Evolutionary conservation across 345 rosid species (phyloP), one percentile per base, ranked within the genome.

Genomic region (Turritis glabra): DNA sequence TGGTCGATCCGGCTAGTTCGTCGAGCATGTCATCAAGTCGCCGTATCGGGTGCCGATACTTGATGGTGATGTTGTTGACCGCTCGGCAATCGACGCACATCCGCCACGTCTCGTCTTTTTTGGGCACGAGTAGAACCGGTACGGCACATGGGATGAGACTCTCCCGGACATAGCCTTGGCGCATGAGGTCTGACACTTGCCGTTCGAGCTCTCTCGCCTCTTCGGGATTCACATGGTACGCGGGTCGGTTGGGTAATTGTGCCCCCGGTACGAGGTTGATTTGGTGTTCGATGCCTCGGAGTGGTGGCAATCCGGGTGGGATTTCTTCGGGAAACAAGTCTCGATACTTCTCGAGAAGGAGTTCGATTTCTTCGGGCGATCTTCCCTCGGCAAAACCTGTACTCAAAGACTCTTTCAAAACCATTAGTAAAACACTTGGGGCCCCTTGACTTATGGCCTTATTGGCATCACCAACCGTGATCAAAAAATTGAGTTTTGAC

Each of bases 91-190:
- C 26, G 0, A 48, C 3, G 0, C 26, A 48, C 53, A 48, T 48
- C 0, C 14, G 10, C 53, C 53, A 48, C 0, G 26, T 1, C 0
- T 14, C 7, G 0, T 48, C 53, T 1, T 48, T 48, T 14, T 48
- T 48, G 0, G 14, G 53, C 0, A 48, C 26, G 0, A 48, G 1
- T 0, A 48, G 5, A 0, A 48, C 14, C 0, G 2, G 26, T 0
- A 48, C 53, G 2, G 3, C 14, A 0, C 15, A 48, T 0, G 26
- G 15, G 0, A 26, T 48, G 0, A 19, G 2, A 2, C 7, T 48
- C 1, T 48, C 53, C 0, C 53, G 0, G 0, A 47, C 21, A 7
- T 44, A 18, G 0, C 48, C 19, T 47, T 37, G 13, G 1, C 1
- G 0, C 14, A 37, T 35, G 1, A 37, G 5, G 1, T 37, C 30